Evolutionary conservation across 208 protist species (phyloP).

Genomic region (Trypanosoma rangeli): DNA sequence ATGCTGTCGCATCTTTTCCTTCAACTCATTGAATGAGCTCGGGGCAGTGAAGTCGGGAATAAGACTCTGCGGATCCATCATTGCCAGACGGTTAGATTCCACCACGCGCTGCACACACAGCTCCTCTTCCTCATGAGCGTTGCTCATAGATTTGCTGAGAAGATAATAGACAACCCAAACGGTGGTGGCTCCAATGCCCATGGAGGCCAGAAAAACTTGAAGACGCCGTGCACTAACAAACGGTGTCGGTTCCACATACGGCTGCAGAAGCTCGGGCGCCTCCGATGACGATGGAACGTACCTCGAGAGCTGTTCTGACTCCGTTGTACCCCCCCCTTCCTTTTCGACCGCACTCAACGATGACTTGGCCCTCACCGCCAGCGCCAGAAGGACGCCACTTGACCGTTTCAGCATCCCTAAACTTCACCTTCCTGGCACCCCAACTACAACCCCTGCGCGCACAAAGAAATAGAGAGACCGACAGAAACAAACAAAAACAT

Average conservation of each 20-base stretch:
- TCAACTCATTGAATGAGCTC: constrained; percentile 76
- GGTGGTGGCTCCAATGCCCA: constrained; percentile 57
- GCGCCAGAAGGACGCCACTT: neutral
- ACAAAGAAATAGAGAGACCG: constrained; percentile 4
- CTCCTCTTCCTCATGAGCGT: constrained; percentile 48
- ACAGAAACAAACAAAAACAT: neutral
- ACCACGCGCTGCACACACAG: constrained; percentile 36
- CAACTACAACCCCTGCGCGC: neutral
- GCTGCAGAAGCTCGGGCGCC: constrained; percentile 66
- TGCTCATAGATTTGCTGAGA: constrained; percentile 70
- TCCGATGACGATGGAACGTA: constrained; percentile 57
- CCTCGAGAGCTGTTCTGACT: constrained; percentile 5
- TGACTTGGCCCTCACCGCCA: neutral
- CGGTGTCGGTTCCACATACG: constrained; percentile 78
- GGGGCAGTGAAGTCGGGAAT: constrained; percentile 66
- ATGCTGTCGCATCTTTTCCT: constrained; percentile 60
- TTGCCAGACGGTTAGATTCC: constrained; percentile 50
- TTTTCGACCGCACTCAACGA: neutral
- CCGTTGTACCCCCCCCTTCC: neutral
- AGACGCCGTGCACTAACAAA: constrained; percentile 69
- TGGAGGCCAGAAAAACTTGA: constrained; percentile 69
- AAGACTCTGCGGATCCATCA: constrained; percentile 41
- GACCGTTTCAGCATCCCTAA: constrained; percentile 16
- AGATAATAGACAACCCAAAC: constrained; percentile 69
- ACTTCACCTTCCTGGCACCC: neutral